Evolutionary conservation across 108 stramenopile species (phyloP).

Genomic region (Ochromonas danica): DNA sequence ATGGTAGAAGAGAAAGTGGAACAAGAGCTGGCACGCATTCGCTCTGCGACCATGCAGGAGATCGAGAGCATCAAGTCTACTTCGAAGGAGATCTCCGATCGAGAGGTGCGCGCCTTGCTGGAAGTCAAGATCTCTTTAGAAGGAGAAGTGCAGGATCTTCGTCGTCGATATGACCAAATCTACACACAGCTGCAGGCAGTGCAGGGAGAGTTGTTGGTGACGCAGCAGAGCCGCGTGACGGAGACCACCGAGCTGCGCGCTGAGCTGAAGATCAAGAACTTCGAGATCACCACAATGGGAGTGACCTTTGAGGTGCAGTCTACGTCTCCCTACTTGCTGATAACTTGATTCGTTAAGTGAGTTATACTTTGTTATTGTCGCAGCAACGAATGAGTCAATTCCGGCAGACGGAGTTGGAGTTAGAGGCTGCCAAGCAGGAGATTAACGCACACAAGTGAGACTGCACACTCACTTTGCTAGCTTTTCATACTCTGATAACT

Average conservation of each 20-base stretch:
- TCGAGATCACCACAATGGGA: background rate
- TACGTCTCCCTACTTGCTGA: background rate
- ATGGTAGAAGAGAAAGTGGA: too few species aligned
- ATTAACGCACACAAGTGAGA: background rate
- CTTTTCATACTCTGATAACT: background rate
- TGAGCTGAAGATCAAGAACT: background rate
- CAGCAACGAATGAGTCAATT: constrained; percentile 1
- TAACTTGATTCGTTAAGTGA: background rate
- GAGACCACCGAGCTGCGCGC: background rate
- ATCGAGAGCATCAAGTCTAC: background rate
- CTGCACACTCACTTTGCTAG: background rate
- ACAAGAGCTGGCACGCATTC: too few species aligned
- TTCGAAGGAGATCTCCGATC: background rate
- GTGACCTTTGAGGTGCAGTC: background rate
- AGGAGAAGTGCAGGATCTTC: background rate
- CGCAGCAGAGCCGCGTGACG: background rate
- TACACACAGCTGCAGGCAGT: background rate
- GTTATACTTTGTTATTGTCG: background rate
- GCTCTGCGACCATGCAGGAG: too few species aligned
- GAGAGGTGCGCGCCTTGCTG: background rate
- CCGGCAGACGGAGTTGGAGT: background rate
- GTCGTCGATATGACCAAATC: background rate
- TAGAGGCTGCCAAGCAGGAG: background rate
- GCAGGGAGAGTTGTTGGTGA: background rate
- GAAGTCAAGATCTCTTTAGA: background rate